Conservation (phyloP, 306 rosid species). For the cucumber (Cucumis sativus) region DNA sequence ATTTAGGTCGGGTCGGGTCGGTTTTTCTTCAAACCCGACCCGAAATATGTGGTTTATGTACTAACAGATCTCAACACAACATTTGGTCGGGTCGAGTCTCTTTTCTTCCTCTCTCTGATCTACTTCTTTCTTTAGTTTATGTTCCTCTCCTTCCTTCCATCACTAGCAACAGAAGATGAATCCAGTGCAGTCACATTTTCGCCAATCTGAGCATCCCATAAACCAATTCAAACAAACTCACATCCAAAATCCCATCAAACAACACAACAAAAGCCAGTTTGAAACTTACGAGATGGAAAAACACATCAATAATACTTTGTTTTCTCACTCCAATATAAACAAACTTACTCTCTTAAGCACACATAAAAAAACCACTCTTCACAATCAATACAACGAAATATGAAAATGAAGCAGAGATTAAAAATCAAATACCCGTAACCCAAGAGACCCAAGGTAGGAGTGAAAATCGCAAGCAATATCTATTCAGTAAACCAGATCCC, state of each 20-base stretch:
- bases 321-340: not conserved
- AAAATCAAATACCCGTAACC: constrained; percentile 56
- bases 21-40: too few relatives aligned
- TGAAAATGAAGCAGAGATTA: not conserved
- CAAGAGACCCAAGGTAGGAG: constrained; percentile 82
- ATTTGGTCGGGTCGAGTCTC: too few relatives aligned
- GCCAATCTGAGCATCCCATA: constrained; percentile 84
- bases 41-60: too few relatives aligned
- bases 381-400: not conserved
- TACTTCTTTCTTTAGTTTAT: too few relatives aligned
- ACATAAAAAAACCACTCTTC: not conserved
- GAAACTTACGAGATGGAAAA: not conserved
- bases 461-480: constrained; percentile 66
- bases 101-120: too few relatives aligned
- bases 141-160: constrained; percentile 36
- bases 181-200: constrained; percentile 49
- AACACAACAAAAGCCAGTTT: not conserved
- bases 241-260: not conserved
- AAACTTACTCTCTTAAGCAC: not conserved
- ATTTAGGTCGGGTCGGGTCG: too few relatives aligned
- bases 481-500: constrained; percentile 48
- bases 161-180: constrained; percentile 53
- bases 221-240: constrained; percentile 20
- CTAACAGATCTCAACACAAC: too few relatives aligned
- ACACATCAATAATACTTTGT: not conserved